A percentile compares a stretch with the other conserved stretches of the same genome.
These are phyloP conservation scores for Dryas integrifolia DNA, from an alignment of 331 rosid genomes.

Conservation along the genomic window DNA sequence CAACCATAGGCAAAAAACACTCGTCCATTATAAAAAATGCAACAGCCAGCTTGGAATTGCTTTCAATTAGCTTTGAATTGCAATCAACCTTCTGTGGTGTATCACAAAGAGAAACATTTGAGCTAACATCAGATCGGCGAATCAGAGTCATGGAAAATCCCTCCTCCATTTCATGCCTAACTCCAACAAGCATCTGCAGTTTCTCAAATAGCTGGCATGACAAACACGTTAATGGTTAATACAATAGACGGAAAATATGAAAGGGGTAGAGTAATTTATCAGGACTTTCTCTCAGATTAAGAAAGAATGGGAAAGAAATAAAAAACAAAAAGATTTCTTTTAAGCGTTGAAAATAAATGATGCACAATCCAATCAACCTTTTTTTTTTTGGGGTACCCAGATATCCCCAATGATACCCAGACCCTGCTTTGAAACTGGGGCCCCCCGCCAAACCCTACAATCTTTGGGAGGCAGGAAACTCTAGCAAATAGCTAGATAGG, in stretches of 20 bases:
- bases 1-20: constrained; percentile 86
- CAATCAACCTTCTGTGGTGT: constrained; percentile 42
- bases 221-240: constrained; percentile 26
- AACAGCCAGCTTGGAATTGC: constrained; percentile 86
- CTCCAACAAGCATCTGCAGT: constrained; percentile 74
- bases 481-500: too few species aligned
- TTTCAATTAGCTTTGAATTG: constrained; percentile 65
- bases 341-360: neutral
- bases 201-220: constrained; percentile 56
- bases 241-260: constrained; percentile 9
- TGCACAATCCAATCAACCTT: neutral
- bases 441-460: too few species aligned
- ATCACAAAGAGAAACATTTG: constrained; percentile 45
- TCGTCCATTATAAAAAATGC: constrained; percentile 84
- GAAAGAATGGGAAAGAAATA: neutral
- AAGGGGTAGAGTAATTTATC: constrained; percentile 14
- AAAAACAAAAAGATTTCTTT: neutral
- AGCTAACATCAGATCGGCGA: constrained; percentile 55
- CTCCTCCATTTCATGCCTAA: constrained; percentile 69
- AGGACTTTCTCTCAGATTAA: neutral
- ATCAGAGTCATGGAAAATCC: constrained; percentile 80
- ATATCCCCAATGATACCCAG: too few species aligned
- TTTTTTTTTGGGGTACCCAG: too few species aligned
- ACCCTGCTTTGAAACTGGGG: too few species aligned
- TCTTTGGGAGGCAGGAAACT: too few species aligned